Base-by-base conservation (phyloP, 2,329 filamentous ascomycete species). In the Alternaria panax region DNA sequence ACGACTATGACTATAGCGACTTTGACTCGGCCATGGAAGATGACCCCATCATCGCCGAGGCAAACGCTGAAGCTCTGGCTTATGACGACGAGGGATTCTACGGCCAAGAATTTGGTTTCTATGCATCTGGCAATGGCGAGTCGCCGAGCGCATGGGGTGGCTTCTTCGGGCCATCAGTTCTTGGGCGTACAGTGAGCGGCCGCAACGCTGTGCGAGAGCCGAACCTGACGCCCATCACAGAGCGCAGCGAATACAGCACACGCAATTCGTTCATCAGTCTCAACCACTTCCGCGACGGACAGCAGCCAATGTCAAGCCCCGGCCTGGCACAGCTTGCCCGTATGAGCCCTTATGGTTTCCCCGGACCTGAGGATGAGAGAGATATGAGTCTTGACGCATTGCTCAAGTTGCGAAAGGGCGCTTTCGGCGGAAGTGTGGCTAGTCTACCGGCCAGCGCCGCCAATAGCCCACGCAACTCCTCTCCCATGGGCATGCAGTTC, bases 41-140 rank as follows among this genome's bases (percentile, higher is more conserved):
- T 66, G 93, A 97, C 69, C 88, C 89, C 30, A 95, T 98, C 68
- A 96, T 99, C 60, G 94, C 93, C 0, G 95, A 93, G 58, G 95
- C 95, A 5, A 99, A 99, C 69, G 93, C 94, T 0, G 93, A 95
- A 75, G 95, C 91, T 1, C 83, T 99, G 7, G 94, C 95, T 45
- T 93, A 92, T 67, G 95, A 99, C 72, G 90, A 90, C 7, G 94
- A 97, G 64, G 94, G 92, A 0, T 96, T 95, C 81, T 99, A 99
- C 73, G 95, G 95, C 0, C 90, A 93, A 67, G 95, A 99, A 75
- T 99, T 99, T 73, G 93, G 93, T 0, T 99, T 99, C 77, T 99
- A 97, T 76, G 92, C 93, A 11, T 75, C 79, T 43, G 83, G 82
- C 20, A 80, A 80, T 55, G 81, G 81, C 38, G 79, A 82, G 7